Evolutionary conservation across 371 early-diverging fungal species (phyloP).

Genomic region (Dichotomocladium elegans): DNA sequence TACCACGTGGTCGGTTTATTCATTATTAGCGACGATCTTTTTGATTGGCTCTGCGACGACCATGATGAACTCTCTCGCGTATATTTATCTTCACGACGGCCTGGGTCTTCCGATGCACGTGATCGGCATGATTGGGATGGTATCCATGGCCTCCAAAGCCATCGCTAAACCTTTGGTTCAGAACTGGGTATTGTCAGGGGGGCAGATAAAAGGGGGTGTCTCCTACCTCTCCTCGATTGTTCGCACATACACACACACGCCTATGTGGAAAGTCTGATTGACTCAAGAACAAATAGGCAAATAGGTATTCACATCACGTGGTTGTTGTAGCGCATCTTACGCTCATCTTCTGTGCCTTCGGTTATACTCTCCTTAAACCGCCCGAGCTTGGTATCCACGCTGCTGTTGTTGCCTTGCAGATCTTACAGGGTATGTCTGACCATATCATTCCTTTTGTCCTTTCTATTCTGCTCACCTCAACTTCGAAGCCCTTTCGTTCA

Average conservation of each 20-base stretch:
- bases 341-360: conserved; percentile 16
- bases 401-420: conserved; percentile 18
- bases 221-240: background rate
- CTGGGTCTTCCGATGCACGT: conserved; percentile 17
- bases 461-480: no score
- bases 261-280: no score
- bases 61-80: conserved; percentile 15
- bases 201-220: background rate
- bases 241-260: no score
- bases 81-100: conserved; percentile 12
- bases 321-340: conserved; percentile 10
- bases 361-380: conserved; percentile 23
- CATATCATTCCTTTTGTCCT: background rate
- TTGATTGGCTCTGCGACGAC: conserved; percentile 8
- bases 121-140: conserved; percentile 12
- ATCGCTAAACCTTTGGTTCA: conserved; percentile 4
- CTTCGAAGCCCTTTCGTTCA: conserved; percentile 14
- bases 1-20: conserved; percentile 1
- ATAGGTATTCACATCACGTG: background rate
- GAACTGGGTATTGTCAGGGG: background rate
- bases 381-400: conserved; percentile 5
- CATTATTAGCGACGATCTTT: background rate
- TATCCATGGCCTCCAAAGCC: conserved; percentile 4
- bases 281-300: conserved; percentile 4
- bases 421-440: conserved; percentile 19